These are phyloP conservation scores for Pseudonitzschia multiseries DNA, from an alignment of 108 stramenopile species.

Conservation along the genomic window DNA sequence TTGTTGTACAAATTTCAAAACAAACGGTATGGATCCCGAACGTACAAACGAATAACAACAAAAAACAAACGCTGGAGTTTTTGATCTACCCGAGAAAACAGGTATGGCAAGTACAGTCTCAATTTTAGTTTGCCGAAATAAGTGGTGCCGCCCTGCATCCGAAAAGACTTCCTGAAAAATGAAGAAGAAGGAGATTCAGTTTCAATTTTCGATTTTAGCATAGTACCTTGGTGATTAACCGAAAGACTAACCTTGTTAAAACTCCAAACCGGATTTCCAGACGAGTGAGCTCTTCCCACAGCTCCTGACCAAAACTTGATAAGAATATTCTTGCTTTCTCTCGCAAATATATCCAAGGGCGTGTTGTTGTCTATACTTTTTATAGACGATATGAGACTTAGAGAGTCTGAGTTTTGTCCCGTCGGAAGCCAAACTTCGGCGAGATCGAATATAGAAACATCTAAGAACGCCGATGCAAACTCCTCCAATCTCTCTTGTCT, in stretches of 20 bases:
- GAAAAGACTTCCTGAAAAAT: slow-evolving; percentile 55
- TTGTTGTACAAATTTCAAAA: slow-evolving; percentile 88
- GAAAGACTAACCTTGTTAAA: slow-evolving; percentile 52
- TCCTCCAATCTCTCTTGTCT: slow-evolving; percentile 83
- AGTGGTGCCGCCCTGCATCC: slow-evolving; percentile 50
- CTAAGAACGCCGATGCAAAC: slow-evolving; percentile 89
- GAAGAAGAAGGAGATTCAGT: background rate
- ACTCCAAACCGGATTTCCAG: slow-evolving; percentile 90
- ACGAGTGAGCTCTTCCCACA: slow-evolving; percentile 76
- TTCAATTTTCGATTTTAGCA: background rate
- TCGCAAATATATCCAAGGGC: slow-evolving; percentile 52
- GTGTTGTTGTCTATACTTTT: slow-evolving; percentile 54
- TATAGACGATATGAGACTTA: slow-evolving; percentile 61
- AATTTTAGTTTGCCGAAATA: slow-evolving; percentile 65
- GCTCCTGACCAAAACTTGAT: slow-evolving; percentile 81
- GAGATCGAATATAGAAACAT: slow-evolving; percentile 93
- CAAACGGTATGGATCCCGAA: slow-evolving; percentile 76
- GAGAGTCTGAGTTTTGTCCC: slow-evolving; percentile 32
- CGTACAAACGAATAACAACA: slow-evolving; percentile 77
- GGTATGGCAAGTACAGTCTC: slow-evolving; percentile 81
- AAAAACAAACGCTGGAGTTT: slow-evolving; percentile 72
- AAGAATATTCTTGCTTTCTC: slow-evolving; percentile 40
- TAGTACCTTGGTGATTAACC: background rate
- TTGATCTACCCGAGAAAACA: slow-evolving; percentile 63
- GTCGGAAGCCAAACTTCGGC: slow-evolving; percentile 89